Evolutionary conservation across 2,329 filamentous ascomycete genomes (phyloP).

Genomic region (Cladophialophora psammophila): DNA sequence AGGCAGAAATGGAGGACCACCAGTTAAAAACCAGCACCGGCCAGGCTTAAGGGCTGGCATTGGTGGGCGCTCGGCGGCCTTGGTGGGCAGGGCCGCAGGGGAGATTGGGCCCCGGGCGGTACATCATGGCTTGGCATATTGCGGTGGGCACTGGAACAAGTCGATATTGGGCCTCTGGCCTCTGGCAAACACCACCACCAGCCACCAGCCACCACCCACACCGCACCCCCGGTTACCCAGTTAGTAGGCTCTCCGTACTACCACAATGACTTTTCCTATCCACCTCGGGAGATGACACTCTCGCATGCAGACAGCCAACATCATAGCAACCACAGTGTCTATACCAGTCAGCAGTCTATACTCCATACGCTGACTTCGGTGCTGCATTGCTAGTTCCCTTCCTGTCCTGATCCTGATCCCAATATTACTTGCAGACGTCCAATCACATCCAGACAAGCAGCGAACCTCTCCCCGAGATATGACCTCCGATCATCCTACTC

Average conservation of each 20-base stretch:
- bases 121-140: background rate
- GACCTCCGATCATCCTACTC: slow-evolving; percentile 21
- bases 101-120: slow-evolving; percentile 3
- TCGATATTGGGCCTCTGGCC: background rate
- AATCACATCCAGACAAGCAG: background rate
- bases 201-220: too few relatives aligned
- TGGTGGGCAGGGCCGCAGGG: background rate
- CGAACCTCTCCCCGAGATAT: slow-evolving; percentile 24
- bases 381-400: slow-evolving; percentile 8
- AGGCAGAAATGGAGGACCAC: background rate
- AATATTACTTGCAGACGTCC: slow-evolving; percentile 3
- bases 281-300: background rate
- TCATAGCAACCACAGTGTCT: slow-evolving; percentile 10
- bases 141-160: background rate
- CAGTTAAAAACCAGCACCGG: background rate
- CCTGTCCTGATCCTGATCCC: background rate
- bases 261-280: slow-evolving; percentile 8
- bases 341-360: slow-evolving; percentile 9
- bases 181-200: background rate
- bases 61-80: background rate
- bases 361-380: slow-evolving; percentile 1
- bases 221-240: background rate
- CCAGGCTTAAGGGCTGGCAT: background rate
- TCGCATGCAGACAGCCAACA: slow-evolving; percentile 9
- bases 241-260: slow-evolving; percentile 4